Percentiles rank a stretch among this genome's conserved stretches.
These are phyloP conservation scores for Cladorrhinum samala DNA, from an alignment of 495 filamentous ascomycete genomes.

Conservation along the genomic window DNA sequence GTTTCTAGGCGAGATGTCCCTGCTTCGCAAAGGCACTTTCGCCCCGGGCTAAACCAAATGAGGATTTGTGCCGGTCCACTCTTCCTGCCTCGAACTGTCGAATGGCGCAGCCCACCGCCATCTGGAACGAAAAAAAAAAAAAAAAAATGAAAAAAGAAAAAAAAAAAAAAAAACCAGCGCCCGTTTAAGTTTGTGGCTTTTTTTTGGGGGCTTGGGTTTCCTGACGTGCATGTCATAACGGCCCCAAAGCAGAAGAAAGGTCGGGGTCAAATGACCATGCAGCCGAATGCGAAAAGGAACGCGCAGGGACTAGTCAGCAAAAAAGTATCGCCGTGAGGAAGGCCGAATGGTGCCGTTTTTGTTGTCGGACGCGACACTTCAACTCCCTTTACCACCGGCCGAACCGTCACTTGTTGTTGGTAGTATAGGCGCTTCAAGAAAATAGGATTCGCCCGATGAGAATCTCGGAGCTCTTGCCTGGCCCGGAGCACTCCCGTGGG, in stretches of 20 bases:
- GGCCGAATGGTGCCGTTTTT: constrained; percentile 9
- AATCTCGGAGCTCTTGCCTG: no score
- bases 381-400: no score
- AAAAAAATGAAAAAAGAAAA: not conserved
- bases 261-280: constrained; percentile 7
- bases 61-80: not conserved
- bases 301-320: not conserved
- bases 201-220: not conserved
- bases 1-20: not conserved
- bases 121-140: not conserved
- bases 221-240: not conserved
- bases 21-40: not conserved
- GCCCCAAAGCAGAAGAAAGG: not conserved
- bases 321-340: constrained; percentile 8
- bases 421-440: no score
- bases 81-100: not conserved
- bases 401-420: no score
- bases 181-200: not conserved
- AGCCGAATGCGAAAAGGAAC: not conserved
- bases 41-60: no score
- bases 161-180: not conserved
- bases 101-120: not conserved
- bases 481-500: no score
- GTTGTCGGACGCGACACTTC: no score
- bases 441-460: no score